These are phyloP conservation scores for Exophiala alcalophila DNA, from an alignment of 2,329 filamentous ascomycete species.

Conservation along the genomic window DNA sequence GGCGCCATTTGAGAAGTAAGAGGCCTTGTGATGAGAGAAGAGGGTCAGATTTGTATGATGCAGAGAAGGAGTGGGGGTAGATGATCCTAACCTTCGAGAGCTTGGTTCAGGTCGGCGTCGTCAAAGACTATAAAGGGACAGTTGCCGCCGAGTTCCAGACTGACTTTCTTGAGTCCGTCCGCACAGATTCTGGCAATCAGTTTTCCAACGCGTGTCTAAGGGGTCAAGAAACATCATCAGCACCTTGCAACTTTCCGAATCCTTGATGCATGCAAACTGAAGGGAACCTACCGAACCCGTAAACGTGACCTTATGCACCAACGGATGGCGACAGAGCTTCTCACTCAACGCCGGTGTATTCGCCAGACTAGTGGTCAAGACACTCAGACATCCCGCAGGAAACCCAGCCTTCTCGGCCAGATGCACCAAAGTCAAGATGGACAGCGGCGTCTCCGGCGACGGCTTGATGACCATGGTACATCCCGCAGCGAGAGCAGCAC, in stretches of 20 bases:
- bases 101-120: constrained; percentile 39
- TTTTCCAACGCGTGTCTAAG: constrained; percentile 31
- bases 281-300: constrained; percentile 45
- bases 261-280: constrained; percentile 15
- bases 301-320: constrained; percentile 33
- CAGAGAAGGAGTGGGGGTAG: not conserved
- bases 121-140: constrained; percentile 42
- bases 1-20: constrained; percentile 21
- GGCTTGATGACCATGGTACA: constrained; percentile 41
- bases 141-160: constrained; percentile 46
- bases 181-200: constrained; percentile 35
- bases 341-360: constrained; percentile 75
- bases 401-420: constrained; percentile 36
- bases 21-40: constrained; percentile 5
- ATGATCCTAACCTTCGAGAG: constrained; percentile 19
- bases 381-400: constrained; percentile 35
- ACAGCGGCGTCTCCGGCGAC: constrained; percentile 37
- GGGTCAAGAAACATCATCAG: too few relatives aligned
- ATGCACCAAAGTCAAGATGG: constrained; percentile 32
- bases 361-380: constrained; percentile 51
- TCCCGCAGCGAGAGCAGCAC: constrained; percentile 38
- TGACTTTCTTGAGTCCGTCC: constrained; percentile 41
- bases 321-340: constrained; percentile 30
- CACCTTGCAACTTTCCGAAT: too few relatives aligned
- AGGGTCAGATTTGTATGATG: not conserved